Conservation (phyloP, 768 basidiomycete genomes). For the Mycena galopus region DNA sequence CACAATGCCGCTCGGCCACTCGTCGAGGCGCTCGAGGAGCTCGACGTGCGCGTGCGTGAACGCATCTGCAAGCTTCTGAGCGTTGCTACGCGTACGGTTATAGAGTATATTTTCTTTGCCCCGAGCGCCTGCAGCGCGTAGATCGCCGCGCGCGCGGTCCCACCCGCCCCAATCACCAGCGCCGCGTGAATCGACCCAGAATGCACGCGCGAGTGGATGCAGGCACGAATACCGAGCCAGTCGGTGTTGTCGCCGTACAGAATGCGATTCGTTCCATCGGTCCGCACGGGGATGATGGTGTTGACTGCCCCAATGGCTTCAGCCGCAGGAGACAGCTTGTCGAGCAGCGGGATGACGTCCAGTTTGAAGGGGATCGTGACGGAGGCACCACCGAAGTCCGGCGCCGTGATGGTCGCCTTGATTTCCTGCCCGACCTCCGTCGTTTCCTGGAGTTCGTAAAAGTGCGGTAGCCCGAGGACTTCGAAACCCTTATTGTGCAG, state of each 20-base stretch:
- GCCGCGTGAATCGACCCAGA: constrained; percentile 60
- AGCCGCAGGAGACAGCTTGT: constrained; percentile 84
- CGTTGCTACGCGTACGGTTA: constrained; percentile 87
- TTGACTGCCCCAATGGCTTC: constrained; percentile 94
- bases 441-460: constrained; percentile 86
- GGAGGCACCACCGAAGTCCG: constrained; percentile 93
- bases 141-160: constrained; percentile 94
- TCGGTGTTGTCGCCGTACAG: constrained; percentile 96
- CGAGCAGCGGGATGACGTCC: constrained; percentile 87
- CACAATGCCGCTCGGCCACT: constrained; percentile 58
- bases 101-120: constrained; percentile 82
- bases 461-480: constrained; percentile 85
- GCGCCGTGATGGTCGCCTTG: constrained; percentile 68
- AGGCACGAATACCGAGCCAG: constrained; percentile 87
- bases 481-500: constrained; percentile 93
- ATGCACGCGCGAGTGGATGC: constrained; percentile 60
- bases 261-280: constrained; percentile 56
- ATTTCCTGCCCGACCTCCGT: constrained; percentile 73
- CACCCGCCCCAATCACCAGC: constrained; percentile 95
- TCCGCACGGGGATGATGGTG: constrained; percentile 77
- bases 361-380: constrained; percentile 98
- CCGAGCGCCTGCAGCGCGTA: constrained; percentile 85
- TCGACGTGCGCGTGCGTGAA: constrained; percentile 78
- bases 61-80: constrained; percentile 71
- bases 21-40: constrained; percentile 69